These are phyloP conservation scores for Oropetium thomaeum DNA, from an alignment of 176 grass and related monocot genomes.

Conservation along the genomic window DNA sequence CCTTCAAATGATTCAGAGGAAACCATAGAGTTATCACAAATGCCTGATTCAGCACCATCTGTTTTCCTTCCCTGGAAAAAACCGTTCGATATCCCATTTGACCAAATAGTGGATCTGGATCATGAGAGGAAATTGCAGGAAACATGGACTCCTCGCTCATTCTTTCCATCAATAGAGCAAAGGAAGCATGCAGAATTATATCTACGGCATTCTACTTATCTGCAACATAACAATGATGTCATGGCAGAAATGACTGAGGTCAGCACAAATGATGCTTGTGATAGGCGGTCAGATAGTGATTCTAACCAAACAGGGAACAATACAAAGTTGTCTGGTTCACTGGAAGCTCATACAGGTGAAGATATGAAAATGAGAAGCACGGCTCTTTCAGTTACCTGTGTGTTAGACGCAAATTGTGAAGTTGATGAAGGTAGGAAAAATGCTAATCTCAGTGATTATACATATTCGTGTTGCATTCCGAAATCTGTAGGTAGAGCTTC, in stretches of 20 bases:
- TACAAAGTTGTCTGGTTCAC: slow-evolving; percentile 31
- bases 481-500: not conserved
- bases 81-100: slow-evolving; percentile 47
- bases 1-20: slow-evolving; percentile 42
- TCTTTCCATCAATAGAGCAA: slow-evolving; percentile 1
- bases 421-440: not conserved
- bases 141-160: slow-evolving; percentile 42
- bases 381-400: slow-evolving; percentile 28
- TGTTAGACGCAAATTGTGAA: slow-evolving; percentile 28
- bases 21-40: slow-evolving; percentile 36
- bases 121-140: slow-evolving; percentile 13
- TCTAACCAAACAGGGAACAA: slow-evolving; percentile 24
- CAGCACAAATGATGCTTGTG: not conserved
- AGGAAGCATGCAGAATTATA: slow-evolving; percentile 28
- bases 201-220: not conserved
- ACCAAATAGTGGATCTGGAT: slow-evolving; percentile 24
- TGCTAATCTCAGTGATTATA: not conserved
- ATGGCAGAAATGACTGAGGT: slow-evolving; percentile 17
- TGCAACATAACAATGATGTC: not conserved
- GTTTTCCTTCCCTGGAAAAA: slow-evolving; percentile 30
- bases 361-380: slow-evolving; percentile 43
- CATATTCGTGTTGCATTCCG: not conserved
- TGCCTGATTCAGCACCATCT: slow-evolving; percentile 66
- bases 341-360: slow-evolving; percentile 40
- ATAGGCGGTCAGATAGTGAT: not conserved